phyloP scores from a whole-genome alignment of 179 eudicot species.

The Heliamphora pulchella region DNA sequence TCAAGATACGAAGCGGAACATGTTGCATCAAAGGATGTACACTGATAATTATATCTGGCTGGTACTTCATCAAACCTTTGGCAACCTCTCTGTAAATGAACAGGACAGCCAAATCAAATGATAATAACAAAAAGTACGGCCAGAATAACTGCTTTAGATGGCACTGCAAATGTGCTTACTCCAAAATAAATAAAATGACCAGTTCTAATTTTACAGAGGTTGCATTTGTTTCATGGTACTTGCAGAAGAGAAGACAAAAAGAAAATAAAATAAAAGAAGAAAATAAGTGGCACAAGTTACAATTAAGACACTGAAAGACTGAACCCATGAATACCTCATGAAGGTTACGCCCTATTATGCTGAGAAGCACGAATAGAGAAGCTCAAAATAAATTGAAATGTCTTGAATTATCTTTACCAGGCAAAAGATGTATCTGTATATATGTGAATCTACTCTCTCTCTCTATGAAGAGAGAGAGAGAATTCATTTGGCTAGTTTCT shows the following conservation, averaged over 20 bases:
- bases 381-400: background rate
- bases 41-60: conserved; percentile 90
- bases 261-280: background rate
- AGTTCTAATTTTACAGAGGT: background rate
- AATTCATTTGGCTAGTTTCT: background rate
- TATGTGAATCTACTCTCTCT: no score
- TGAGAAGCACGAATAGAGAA: background rate
- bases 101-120: conserved; percentile 3
- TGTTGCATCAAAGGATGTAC: conserved; percentile 99
- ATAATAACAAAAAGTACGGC: background rate
- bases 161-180: background rate
- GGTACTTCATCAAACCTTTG: conserved; percentile 88
- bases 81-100: conserved; percentile 67
- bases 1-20: conserved; percentile 89
- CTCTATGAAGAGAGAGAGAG: background rate
- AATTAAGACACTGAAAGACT: background rate
- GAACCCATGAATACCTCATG: background rate
- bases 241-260: background rate
- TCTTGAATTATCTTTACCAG: background rate
- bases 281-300: background rate
- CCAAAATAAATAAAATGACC: background rate
- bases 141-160: background rate
- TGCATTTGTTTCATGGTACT: conserved; percentile 6
- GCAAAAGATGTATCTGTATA: background rate
- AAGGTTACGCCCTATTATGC: background rate